Percentiles rank a stretch among this genome's conserved stretches.
These are phyloP conservation scores for Umbelopsis ramanniana DNA, from an alignment of 192 early-diverging fungal species.

Conservation along the genomic window DNA sequence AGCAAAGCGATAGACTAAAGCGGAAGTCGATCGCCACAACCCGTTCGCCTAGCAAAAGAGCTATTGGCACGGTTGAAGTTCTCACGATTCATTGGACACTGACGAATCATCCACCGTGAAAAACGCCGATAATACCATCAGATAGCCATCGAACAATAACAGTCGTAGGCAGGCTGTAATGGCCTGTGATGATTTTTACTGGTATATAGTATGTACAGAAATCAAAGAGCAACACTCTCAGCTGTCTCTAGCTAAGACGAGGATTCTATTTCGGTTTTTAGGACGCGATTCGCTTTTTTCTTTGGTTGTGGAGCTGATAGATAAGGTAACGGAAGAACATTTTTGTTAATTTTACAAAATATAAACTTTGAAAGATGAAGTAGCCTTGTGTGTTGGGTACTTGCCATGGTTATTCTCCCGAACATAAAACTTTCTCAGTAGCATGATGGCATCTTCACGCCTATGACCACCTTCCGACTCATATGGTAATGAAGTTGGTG, in stretches of 20 bases:
- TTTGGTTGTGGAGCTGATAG: constrained; percentile 80
- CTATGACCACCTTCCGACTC: constrained; percentile 69
- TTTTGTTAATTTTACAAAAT: not conserved
- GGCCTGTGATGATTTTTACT: too few relatives aligned
- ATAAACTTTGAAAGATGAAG: not conserved
- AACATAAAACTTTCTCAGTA: constrained; percentile 92
- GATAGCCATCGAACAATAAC: too few relatives aligned
- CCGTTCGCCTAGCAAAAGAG: too few relatives aligned
- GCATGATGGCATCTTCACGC: constrained; percentile 81
- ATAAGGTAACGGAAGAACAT: not conserved
- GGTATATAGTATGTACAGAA: too few relatives aligned
- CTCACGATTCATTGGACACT: too few relatives aligned
- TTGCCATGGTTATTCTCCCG: constrained; percentile 88
- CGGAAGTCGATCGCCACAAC: too few relatives aligned
- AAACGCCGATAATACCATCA: too few relatives aligned
- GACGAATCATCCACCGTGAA: too few relatives aligned
- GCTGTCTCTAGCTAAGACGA: not conserved
- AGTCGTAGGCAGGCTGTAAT: too few relatives aligned
- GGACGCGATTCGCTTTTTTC: constrained; percentile 81
- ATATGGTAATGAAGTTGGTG: constrained; percentile 51
- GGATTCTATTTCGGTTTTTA: constrained; percentile 67
- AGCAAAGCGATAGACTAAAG: too few relatives aligned
- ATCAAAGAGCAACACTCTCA: not conserved
- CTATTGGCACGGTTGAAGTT: too few relatives aligned
- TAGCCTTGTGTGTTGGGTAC: not conserved